Evolutionary conservation across 192 early-diverging fungal genomes (phyloP), one percentile per base, ranked within the genome.

Genomic region (Obelidium mucronatum): DNA sequence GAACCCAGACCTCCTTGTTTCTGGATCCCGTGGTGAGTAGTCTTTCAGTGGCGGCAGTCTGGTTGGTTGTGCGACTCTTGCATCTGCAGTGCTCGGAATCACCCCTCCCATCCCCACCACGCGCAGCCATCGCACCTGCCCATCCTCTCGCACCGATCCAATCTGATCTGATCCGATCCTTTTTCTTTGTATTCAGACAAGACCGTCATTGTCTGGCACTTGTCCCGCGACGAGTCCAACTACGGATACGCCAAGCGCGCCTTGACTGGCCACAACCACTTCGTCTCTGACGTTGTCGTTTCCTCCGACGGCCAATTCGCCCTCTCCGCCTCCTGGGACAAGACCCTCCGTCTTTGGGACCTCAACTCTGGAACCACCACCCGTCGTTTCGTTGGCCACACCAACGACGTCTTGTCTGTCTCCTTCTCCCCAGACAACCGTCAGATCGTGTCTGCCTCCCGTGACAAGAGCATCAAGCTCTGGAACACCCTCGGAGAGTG

Each of bases 401-500:
- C 89, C 83, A 93, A 94, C 89, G 96, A 98, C 85, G 97, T 99
- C 76, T 83, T 98, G 69, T 99, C 97, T 40, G 97, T 98, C 77
- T 95, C 96, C 80, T 99, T 99, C 95, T 98, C 97, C 79, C 93
- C 97, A 36, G 97, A 99, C 86, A 98, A 98, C 93, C 94, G 96
- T 81, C 96, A 98, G 91, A 98, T 99, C 79, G 95, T 99, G 73
- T 97, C 96, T 70, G 95, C 94, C 77, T 96, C 96, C 78, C 94
- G 96, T 83, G 97, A 99, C 89, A 97, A 96, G 92, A 91, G 91
- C 84, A 97, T 99, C 92, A 99, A 98, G 93, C 88, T 99, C 82
- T 99, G 97, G 97, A 98, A 99, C 94, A 99, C 96, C 67, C 90
- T 99, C 39, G 97, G 96, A 80, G 97, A 99, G 88, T 98, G 97